Conservation (phyloP, 495 filamentous ascomycete genomes). For the Symbiotaphrina buchneri region DNA sequence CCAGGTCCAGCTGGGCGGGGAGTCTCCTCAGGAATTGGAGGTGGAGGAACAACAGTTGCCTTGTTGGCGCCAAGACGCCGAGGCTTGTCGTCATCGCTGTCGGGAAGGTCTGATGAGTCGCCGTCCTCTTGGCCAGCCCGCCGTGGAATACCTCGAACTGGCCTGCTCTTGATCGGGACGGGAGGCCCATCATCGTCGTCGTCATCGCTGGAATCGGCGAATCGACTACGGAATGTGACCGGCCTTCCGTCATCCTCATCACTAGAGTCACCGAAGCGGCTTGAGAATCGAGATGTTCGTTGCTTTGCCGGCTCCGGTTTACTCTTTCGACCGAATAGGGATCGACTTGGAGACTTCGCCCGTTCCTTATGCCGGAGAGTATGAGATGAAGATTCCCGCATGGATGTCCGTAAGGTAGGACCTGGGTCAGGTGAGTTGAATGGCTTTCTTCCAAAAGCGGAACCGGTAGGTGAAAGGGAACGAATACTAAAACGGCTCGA, state of each 20-base stretch:
- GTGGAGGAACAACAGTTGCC: conserved; percentile 1
- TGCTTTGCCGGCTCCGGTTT: conserved; percentile 15
- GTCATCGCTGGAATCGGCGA: conserved; percentile 67
- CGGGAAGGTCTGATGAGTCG: conserved; percentile 48
- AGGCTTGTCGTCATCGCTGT: conserved; percentile 20
- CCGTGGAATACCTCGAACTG: conserved; percentile 43
- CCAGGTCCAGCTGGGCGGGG: too few relatives aligned
- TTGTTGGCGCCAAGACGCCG: background rate
- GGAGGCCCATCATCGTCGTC: conserved; percentile 41
- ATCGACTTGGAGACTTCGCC: conserved; percentile 19
- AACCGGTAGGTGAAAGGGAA: conserved; percentile 12
- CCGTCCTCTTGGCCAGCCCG: conserved; percentile 26
- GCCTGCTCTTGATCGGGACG: conserved; percentile 17
- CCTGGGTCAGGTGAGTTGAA: conserved; percentile 8
- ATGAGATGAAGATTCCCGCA: conserved; percentile 16
- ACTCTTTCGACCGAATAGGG: conserved; percentile 22
- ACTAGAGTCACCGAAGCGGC: conserved; percentile 46
- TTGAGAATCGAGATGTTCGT: conserved; percentile 16
- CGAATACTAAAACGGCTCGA: background rate
- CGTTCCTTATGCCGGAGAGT: conserved; percentile 8
- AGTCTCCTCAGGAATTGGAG: background rate
- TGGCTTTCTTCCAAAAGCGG: conserved; percentile 5
- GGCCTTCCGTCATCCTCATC: conserved; percentile 35
- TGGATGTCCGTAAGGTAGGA: conserved; percentile 25
- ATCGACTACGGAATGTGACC: conserved; percentile 39